These are phyloP conservation scores for Sicyos baderoa DNA, from an alignment of 306 rosid genomes.

Conservation along the genomic window DNA sequence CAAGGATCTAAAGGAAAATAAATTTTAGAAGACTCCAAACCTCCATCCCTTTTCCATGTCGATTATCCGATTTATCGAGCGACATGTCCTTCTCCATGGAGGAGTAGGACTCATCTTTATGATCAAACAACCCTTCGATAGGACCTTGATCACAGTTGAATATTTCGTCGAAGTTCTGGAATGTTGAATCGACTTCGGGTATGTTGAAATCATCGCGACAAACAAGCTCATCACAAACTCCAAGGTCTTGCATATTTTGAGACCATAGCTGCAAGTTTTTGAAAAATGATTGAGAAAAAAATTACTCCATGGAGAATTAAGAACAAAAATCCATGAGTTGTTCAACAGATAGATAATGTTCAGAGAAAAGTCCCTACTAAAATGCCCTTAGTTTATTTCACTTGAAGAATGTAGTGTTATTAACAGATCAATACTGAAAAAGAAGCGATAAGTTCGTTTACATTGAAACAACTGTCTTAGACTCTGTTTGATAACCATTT, in stretches of 20 bases:
- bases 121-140: conserved; percentile 32
- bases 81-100: conserved; percentile 47
- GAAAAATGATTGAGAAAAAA: background rate
- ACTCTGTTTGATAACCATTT: no score
- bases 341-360: conserved; percentile 6
- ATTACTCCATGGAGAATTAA: background rate
- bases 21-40: conserved; percentile 28
- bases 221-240: conserved; percentile 73
- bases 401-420: background rate
- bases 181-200: conserved; percentile 80
- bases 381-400: background rate
- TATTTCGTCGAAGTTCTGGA: conserved; percentile 63
- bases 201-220: conserved; percentile 60
- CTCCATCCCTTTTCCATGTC: conserved; percentile 40
- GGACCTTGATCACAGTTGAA: conserved; percentile 76
- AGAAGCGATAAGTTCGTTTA: no score
- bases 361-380: background rate
- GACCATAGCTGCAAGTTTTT: conserved; percentile 66
- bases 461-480: no score
- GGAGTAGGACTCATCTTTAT: conserved; percentile 42
- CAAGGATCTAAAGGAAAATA: background rate
- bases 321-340: background rate
- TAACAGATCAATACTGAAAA: background rate
- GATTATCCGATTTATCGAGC: conserved; percentile 38
- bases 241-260: conserved; percentile 86